Conservation (phyloP, 305 asterid genomes). For the Rubia occidens region DNA sequence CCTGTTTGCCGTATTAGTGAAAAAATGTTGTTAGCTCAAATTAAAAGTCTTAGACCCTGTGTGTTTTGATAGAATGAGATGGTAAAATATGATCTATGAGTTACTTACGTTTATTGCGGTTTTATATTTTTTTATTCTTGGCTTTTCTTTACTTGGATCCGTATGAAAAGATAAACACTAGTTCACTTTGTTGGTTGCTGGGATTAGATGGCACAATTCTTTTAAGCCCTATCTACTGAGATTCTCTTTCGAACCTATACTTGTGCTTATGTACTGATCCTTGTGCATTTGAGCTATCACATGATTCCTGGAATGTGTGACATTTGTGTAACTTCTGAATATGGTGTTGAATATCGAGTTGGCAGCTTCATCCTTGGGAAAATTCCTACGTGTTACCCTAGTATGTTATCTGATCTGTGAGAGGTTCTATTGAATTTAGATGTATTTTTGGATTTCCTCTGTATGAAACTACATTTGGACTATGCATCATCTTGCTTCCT, state of each 20-base stretch:
- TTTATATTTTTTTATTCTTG: neutral
- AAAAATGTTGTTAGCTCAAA: neutral
- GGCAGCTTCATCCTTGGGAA: neutral
- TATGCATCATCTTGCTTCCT: constrained; percentile 21
- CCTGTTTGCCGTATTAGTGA: neutral
- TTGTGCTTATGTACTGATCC: neutral
- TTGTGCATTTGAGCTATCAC: neutral
- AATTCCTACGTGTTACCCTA: neutral
- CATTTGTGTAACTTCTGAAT: neutral
- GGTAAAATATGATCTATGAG: neutral
- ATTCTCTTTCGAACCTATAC: neutral
- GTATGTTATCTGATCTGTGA: neutral
- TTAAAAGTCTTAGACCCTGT: neutral
- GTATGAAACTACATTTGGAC: neutral
- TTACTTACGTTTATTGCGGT: too few relatives aligned
- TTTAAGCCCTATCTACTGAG: neutral
- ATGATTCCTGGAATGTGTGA: neutral
- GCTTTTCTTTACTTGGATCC: neutral
- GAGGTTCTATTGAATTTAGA: neutral
- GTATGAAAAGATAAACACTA: neutral
- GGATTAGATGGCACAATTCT: neutral
- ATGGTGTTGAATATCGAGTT: neutral
- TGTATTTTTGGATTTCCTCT: neutral
- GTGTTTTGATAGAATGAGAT: neutral
- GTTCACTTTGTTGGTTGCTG: neutral